Evolutionary conservation across 2,329 filamentous ascomycete species (phyloP), one percentile per base, ranked within the genome.

Genomic region (Aspergillus thermomutatus): DNA sequence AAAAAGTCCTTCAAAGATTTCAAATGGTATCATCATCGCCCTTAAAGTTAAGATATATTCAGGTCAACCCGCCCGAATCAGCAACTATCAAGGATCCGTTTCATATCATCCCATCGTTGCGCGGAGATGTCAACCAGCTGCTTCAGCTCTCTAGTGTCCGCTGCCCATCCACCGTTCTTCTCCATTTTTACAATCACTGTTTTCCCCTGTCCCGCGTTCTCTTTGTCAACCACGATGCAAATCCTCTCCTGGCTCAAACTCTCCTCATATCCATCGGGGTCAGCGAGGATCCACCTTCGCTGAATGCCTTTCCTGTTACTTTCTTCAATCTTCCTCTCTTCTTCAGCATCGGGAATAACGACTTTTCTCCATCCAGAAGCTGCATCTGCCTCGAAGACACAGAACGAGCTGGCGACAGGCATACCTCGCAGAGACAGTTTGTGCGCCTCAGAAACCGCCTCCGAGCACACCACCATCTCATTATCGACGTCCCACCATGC

Each of bases 181-280:
- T 94, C 91, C 59, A 97, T 82, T 50, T 83, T 84, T 62, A 91
- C 65, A 19, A 96, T 79, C 34, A 72, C 70, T 11, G 69, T 67
- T 65, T 81, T 82, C 3, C 80, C 81, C 50, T 79, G 76, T 1
- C 78, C 82, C n/a, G 58, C 70, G 66, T 62, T 59, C 37, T 68
- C 62, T 54, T 67, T 69, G 69, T 93, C 89, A n/a, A 96, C 84
- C 50, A 94, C 87, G 34, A 96, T 78, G 2, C 87, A 92, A n/a
- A 94, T 79, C n/a, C 76, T 83, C 80, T 99, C 94, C 59, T 87
- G 81, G 69, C 91, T 96, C 46, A 96, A 76, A 8, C 83, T 84
- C 77, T 97, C 94, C 77, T 99, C 94, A 64, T 96, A 88, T 23
- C 86, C 84, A 76, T 99, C 94, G 2, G 91, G 91, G 76, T 99